Conservation (phyloP, 2,329 filamentous ascomycete species). For the Calonectria honghensis region DNA sequence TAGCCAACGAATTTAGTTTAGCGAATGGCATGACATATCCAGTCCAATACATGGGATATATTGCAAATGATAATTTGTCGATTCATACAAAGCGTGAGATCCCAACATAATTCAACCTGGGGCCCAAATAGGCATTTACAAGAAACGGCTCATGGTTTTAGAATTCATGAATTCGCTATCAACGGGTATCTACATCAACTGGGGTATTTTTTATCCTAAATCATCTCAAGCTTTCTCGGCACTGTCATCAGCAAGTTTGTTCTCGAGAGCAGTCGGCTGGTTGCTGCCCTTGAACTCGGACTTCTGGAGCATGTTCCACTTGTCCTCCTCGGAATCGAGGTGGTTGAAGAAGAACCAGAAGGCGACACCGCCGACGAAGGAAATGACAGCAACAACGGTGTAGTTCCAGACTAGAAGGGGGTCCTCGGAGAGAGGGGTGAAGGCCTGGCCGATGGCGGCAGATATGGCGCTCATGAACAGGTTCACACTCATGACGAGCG, state of each 20-base stretch:
- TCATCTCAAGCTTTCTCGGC: constrained; percentile 44
- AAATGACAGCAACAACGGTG: constrained; percentile 75
- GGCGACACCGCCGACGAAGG: constrained; percentile 75
- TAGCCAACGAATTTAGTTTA: not conserved
- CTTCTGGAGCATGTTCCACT: constrained; percentile 77
- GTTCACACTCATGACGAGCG: constrained; percentile 81
- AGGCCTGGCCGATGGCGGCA: constrained; percentile 81
- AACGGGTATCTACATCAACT: constrained; percentile 20
- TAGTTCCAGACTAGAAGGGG: constrained; percentile 85
- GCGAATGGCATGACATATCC: not conserved
- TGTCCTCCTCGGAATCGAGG: constrained; percentile 81
- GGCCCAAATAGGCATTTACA: not conserved
- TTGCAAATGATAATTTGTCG: no score
- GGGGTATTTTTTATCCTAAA: not conserved
- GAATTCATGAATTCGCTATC: constrained; percentile 19
- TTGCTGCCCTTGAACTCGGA: constrained; percentile 65
- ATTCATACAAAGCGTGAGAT: not conserved
- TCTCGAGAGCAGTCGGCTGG: constrained; percentile 60
- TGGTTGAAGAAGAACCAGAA: constrained; percentile 82
- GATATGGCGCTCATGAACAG: constrained; percentile 83
- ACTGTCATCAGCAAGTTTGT: constrained; percentile 52
- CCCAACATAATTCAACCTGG: not conserved
- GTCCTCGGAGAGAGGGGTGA: constrained; percentile 77
- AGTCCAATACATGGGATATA: no score
- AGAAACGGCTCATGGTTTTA: not conserved